A percentile compares a stretch with the other conserved stretches of the same genome.
phyloP scores from a whole-genome alignment of 192 early-diverging fungal genomes.

The Coemansia sp. region DNA sequence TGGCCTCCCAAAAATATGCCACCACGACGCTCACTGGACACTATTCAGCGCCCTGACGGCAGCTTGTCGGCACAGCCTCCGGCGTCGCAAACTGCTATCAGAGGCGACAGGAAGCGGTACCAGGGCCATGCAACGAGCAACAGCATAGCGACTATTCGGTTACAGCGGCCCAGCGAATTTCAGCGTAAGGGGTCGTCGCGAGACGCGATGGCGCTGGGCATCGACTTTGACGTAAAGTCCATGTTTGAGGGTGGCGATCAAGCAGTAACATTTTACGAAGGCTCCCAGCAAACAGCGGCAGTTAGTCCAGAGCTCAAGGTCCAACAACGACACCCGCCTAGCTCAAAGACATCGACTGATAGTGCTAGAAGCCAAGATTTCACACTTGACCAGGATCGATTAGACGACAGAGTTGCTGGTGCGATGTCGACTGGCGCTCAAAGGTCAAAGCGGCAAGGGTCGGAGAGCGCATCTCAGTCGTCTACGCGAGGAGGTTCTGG shows the following conservation, averaged over 20 bases:
- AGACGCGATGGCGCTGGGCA: slow-evolving; percentile 48
- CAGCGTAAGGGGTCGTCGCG: slow-evolving; percentile 50
- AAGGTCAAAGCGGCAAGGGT: neutral
- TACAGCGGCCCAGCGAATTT: slow-evolving; percentile 53
- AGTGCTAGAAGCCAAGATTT: slow-evolving; percentile 10
- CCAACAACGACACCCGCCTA: neutral
- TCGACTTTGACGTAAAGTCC: slow-evolving; percentile 50
- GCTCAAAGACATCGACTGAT: slow-evolving; percentile 16
- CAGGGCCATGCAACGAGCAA: slow-evolving; percentile 37
- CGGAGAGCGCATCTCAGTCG: neutral
- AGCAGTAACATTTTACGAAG: neutral
- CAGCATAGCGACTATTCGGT: slow-evolving; percentile 52
- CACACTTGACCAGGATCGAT: neutral
- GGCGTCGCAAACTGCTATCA: slow-evolving; percentile 11
- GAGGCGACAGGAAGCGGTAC: slow-evolving; percentile 17
- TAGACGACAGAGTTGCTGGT: neutral
- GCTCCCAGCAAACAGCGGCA: neutral
- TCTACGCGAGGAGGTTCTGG: neutral
- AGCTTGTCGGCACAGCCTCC: neutral
- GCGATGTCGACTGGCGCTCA: neutral
- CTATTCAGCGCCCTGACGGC: slow-evolving; percentile 19
- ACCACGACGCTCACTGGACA: slow-evolving; percentile 43
- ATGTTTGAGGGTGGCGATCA: slow-evolving; percentile 31
- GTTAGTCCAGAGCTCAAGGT: neutral
- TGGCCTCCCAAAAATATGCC: slow-evolving; percentile 30